Base-by-base conservation (phyloP, 352 stramenopile genomes). In the Globisporangium barbulae region DNA sequence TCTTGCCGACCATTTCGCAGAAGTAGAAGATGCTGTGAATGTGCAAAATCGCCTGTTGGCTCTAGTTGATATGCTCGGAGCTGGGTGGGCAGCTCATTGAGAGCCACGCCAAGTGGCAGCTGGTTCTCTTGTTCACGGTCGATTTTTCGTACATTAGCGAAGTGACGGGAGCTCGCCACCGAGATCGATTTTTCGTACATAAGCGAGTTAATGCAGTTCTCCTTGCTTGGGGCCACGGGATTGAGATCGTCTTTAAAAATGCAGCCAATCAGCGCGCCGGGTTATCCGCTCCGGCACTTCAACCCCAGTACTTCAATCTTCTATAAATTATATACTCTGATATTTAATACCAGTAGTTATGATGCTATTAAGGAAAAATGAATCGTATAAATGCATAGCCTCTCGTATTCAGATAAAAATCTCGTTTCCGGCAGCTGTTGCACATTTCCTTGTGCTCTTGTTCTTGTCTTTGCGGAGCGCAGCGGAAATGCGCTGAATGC, bases 1-100 rank as follows among this genome's bases (percentile, higher is more conserved):
- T 70, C 25, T 33, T 87, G 47, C 74, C 76, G 30, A 70, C 69
- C 55, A 67, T 81, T 65, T 67, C 57, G 33, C 5, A 59, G 15
- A 54, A 61, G 50, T 55, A n/a, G 22, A 17, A n/a, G 22, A 28
- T 25, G 5, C 15, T 19, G 9, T 15, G 21, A 25, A 13, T 12
- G 8, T 15, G 42, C 42, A 9, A 44, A 9, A 12, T 48, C 15
- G 33, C 5, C 33, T 39, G 7, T 39, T 39, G 33, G 10, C 33
- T 39, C 33, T 8, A 13, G 33, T 9, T 39, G 33, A 39, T 8
- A 6, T 49, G 42, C 19, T 49, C 19, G 41, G 41, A 47, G 13
- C 12, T 47, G n/a, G n/a, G 41, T 5, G 12, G 41, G 25, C 25
- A 28, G 25, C n/a, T n/a, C n/a, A n/a, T n/a, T n/a, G n/a, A n/a